phyloP scores from a whole-genome alignment of 2,329 filamentous ascomycete genomes.

The Aspergillus tanneri region DNA sequence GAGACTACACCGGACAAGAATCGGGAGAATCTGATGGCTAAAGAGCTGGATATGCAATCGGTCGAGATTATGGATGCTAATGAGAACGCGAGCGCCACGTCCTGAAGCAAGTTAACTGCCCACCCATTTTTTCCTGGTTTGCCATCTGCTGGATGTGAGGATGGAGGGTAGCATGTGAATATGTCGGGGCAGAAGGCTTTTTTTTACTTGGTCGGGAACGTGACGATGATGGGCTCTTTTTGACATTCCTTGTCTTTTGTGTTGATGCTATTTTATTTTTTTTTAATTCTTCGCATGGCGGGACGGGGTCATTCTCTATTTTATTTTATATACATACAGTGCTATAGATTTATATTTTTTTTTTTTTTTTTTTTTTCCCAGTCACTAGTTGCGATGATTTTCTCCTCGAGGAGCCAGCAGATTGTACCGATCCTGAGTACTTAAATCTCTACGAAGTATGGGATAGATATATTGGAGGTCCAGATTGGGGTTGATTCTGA shows the following conservation, averaged over 20 bases:
- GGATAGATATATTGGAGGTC: constrained; percentile 3
- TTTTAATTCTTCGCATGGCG: constrained; percentile 14
- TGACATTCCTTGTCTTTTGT: constrained; percentile 4
- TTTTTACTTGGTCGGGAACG: constrained; percentile 13
- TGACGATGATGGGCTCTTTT: constrained; percentile 16
- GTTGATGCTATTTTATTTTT: background rate
- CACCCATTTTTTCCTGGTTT: constrained; percentile 5
- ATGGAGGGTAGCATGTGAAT: too few species aligned
- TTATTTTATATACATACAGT: constrained; percentile 23
- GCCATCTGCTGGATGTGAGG: too few species aligned
- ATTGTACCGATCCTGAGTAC: too few species aligned
- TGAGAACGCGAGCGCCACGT: constrained; percentile 29
- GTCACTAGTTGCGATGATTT: too few species aligned
- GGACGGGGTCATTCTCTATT: constrained; percentile 15
- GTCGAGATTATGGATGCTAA: constrained; percentile 32
- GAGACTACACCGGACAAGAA: constrained; percentile 17
- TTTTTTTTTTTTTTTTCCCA: constrained; percentile 6
- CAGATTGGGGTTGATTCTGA: background rate
- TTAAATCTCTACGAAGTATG: too few species aligned
- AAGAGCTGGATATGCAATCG: constrained; percentile 39
- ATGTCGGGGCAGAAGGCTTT: constrained; percentile 7
- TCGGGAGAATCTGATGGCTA: constrained; percentile 25
- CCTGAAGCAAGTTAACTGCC: constrained; percentile 16
- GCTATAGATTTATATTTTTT: constrained; percentile 19
- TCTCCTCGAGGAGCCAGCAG: too few species aligned